Percentiles rank a stretch among this genome's conserved stretches.
Conservation (phyloP, 345 rosid genomes). For the Hibiscus mutabilis region DNA sequence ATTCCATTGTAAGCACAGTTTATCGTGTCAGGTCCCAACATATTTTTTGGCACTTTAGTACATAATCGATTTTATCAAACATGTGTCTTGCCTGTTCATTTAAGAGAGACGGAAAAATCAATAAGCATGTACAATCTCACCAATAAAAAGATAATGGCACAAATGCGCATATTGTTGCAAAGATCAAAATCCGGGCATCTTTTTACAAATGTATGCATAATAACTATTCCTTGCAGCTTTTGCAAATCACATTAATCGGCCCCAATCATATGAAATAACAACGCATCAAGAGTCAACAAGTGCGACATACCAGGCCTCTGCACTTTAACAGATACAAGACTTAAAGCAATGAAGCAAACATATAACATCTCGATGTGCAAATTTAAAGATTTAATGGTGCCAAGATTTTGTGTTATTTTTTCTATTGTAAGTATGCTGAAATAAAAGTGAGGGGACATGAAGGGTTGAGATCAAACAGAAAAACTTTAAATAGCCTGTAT, state of each 20-base stretch:
- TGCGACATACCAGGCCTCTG: conserved; percentile 90
- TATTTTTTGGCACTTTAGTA: no score
- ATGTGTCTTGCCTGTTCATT: conserved; percentile 92
- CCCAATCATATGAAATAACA: conserved; percentile 86
- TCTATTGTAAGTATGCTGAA: no score
- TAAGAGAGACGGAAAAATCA: conserved; percentile 43
- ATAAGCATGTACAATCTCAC: no score
- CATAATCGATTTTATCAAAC: conserved; percentile 93
- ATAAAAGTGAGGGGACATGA: no score
- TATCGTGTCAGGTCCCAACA: no score
- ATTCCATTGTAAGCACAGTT: no score
- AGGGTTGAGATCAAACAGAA: no score
- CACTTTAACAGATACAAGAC: conserved; percentile 86
- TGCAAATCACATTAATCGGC: conserved; percentile 85
- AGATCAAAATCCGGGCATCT: not conserved
- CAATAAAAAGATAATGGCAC: conserved; percentile 4
- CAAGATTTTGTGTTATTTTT: no score
- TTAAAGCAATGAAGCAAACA: conserved; percentile 30
- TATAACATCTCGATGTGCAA: conserved; percentile 4
- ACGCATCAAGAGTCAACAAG: conserved; percentile 84
- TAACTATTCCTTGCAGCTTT: conserved; percentile 66
- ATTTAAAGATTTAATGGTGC: no score
- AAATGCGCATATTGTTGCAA: conserved; percentile 6
- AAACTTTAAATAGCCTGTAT: no score
- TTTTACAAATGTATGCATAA: not conserved